Conservation (phyloP, 768 basidiomycete genomes). For the Roridomyces roridus region DNA sequence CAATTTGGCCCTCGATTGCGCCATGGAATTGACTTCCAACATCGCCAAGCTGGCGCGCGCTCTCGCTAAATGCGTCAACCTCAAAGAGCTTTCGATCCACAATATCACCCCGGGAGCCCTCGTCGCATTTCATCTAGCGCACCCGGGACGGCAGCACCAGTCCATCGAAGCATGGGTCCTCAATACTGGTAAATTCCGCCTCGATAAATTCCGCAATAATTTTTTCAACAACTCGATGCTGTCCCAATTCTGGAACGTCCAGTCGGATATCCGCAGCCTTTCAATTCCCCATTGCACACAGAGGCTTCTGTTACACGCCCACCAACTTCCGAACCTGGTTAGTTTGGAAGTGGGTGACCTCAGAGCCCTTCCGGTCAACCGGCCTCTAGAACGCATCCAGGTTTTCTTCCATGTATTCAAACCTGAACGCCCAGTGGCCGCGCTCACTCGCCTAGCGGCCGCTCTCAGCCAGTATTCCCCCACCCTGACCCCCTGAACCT, state of each 20-base stretch:
- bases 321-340: constrained; percentile 21
- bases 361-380: neutral
- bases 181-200: constrained; percentile 13
- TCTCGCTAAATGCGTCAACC: constrained; percentile 14
- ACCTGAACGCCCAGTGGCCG: neutral
- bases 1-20: neutral
- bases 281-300: neutral
- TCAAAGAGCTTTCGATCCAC: constrained; percentile 10
- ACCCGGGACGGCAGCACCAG: neutral
- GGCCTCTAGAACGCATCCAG: constrained; percentile 20
- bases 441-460: neutral
- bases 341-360: constrained; percentile 14
- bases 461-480: constrained; percentile 8
- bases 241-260: constrained; percentile 11
- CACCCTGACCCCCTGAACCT: constrained; percentile 15
- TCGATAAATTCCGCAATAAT: constrained; percentile 17
- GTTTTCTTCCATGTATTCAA: too few relatives aligned
- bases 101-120: neutral
- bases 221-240: constrained; percentile 14
- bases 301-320: constrained; percentile 8
- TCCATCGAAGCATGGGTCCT: constrained; percentile 16
- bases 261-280: constrained; percentile 13
- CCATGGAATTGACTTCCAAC: constrained; percentile 8
- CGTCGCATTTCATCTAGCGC: neutral
- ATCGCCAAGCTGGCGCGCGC: constrained; percentile 3